These are phyloP conservation scores for Gautieria morchelliformis DNA, from an alignment of 768 basidiomycete genomes.

Conservation along the genomic window DNA sequence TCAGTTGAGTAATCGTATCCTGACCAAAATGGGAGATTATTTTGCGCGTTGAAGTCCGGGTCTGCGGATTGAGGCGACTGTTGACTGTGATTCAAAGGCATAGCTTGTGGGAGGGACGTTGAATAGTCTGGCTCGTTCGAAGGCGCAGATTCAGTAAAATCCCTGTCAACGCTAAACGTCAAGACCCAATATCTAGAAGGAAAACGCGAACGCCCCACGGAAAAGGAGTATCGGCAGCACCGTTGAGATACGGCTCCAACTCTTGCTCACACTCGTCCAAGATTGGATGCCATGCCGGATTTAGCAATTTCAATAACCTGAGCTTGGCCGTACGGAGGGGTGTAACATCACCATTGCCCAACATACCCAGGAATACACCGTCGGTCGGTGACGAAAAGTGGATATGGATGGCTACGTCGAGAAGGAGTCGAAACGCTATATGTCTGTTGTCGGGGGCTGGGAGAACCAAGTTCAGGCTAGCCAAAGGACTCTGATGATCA, in stretches of 20 bases:
- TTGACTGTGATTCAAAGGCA: neutral
- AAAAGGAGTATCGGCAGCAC: neutral
- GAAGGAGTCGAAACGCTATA: neutral
- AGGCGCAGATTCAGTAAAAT: neutral
- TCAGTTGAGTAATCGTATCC: no score
- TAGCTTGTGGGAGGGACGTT: neutral
- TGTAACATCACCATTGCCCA: neutral
- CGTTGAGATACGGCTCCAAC: neutral
- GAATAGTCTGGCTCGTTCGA: neutral
- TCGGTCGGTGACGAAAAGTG: neutral
- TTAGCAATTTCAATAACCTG: neutral
- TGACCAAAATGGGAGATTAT: no score
- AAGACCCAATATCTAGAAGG: neutral
- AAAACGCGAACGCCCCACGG: neutral
- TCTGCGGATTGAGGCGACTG: neutral
- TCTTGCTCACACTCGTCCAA: conserved; percentile 1
- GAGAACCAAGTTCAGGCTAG: neutral
- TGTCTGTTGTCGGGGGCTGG: neutral
- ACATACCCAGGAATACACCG: neutral
- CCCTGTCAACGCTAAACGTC: neutral
- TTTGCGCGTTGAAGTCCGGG: no score
- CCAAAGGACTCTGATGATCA: neutral
- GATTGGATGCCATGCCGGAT: neutral
- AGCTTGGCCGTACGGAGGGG: neutral
- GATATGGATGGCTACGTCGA: neutral